These are phyloP conservation scores for Yarrowia osloensis DNA, from an alignment of 805 yeast genomes.

Conservation along the genomic window DNA sequence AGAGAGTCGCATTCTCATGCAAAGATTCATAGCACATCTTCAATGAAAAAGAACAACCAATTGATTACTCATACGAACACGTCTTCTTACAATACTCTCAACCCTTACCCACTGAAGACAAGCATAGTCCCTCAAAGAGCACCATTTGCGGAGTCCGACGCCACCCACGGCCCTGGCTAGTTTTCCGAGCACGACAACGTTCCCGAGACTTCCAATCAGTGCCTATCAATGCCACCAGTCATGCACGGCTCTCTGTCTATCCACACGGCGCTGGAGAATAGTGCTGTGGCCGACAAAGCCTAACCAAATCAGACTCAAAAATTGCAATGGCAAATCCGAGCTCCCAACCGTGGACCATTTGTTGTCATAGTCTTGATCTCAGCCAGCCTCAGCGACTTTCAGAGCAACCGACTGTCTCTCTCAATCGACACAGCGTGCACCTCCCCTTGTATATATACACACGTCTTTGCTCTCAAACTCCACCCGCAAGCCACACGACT, in stretches of 20 bases:
- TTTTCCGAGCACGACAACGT: not conserved
- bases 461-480: not conserved
- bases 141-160: not conserved
- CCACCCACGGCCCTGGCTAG: not conserved
- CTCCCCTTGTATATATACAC: not conserved
- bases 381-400: not conserved
- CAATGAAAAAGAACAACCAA: too few species aligned
- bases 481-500: not conserved
- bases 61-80: too few species aligned
- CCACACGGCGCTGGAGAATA: not conserved
- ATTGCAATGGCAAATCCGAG: not conserved
- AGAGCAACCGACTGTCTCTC: not conserved
- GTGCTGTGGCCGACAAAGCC: not conserved
- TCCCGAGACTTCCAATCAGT: not conserved
- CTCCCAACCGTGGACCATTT: not conserved
- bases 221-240: not conserved
- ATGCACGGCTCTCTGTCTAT: slow-evolving; percentile 11
- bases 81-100: too few species aligned
- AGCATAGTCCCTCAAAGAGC: not conserved
- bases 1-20: too few species aligned
- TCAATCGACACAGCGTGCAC: not conserved
- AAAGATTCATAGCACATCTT: too few species aligned
- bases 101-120: slow-evolving; percentile 2
- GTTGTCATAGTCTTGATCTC: not conserved
- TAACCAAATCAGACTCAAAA: slow-evolving; percentile 24